These are phyloP conservation scores for Knoxdaviesia capensis DNA, from an alignment of 2,329 filamentous ascomycete species.

Conservation along the genomic window DNA sequence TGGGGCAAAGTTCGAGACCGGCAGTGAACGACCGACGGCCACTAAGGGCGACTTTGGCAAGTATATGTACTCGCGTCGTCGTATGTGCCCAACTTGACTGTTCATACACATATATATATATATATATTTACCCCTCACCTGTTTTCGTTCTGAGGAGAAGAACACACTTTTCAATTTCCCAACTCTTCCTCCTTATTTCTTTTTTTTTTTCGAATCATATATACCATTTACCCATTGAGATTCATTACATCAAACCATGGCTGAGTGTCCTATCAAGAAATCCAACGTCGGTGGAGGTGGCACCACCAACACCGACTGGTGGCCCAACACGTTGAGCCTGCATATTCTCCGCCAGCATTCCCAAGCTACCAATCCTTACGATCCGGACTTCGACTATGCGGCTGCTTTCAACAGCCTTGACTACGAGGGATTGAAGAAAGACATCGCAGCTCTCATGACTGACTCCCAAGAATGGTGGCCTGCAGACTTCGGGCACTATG, in stretches of 20 bases:
- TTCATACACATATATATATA: too few species aligned
- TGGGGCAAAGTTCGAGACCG: too few species aligned
- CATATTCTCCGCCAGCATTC: slow-evolving; percentile 58
- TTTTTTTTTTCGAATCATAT: too few species aligned
- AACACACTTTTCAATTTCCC: too few species aligned
- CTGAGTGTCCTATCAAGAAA: slow-evolving; percentile 13
- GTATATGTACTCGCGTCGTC: too few species aligned
- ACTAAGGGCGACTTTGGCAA: too few species aligned
- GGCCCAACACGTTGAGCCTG: slow-evolving; percentile 47
- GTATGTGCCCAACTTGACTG: too few species aligned
- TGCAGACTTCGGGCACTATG: slow-evolving; percentile 65
- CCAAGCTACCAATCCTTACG: slow-evolving; percentile 39
- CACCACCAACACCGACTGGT: slow-evolving; percentile 52
- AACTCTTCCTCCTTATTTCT: too few species aligned
- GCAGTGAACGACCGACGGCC: too few species aligned
- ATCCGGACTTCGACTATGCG: slow-evolving; percentile 49
- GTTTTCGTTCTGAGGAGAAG: too few species aligned
- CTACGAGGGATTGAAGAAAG: slow-evolving; percentile 54
- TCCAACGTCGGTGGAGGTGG: slow-evolving; percentile 37
- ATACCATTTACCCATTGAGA: too few species aligned
- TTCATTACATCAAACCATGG: slow-evolving; percentile 5
- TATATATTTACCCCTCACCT: too few species aligned
- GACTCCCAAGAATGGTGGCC: slow-evolving; percentile 70
- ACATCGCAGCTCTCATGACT: slow-evolving; percentile 51
- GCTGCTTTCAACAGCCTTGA: slow-evolving; percentile 53